Evolutionary conservation across 495 filamentous ascomycete species (phyloP), one percentile per base, ranked within the genome.

Genomic region (Bacidia rubella): DNA sequence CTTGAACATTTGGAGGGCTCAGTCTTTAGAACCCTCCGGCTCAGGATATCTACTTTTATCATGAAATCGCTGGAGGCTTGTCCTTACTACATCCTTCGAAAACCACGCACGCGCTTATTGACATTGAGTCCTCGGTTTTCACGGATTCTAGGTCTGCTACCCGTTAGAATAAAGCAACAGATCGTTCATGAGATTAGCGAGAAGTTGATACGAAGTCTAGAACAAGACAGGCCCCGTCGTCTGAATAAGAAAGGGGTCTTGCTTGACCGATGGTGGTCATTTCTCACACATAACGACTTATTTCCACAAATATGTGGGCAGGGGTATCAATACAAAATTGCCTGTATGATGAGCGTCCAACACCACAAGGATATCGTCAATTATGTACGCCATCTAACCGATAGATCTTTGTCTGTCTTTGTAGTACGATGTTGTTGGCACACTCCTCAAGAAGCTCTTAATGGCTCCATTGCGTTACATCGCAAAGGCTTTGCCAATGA

Each of bases 331-430:
- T 47, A 11, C 15, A 15, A 21, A 35, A 49, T 57, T 22, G 35
- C 52, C 25, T 24, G 32, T 20, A 40, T 49, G 35, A 25, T 57
- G 25, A 20, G 26, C n/a, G 4, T 15, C 1, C 26, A 49, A 11
- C 2, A 11, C 11, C 22, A 27, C 15, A 17, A 40, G 11, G 24
- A 43, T 10, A 29, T 41, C 24, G 48, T 25, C 26, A 20, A 27
- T 7, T 58, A 51, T 24, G 19, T 55, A 32, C 47, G 11, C n/a
- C 52, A 55, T 40, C n/a, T 49, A 1, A n/a, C 44, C 39, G 41
- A 51, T n/a, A 25, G 15, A n/a, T 11, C 54, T 1, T 51, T 19
- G 20, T 52, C 47, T 11, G 12, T 19, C 11, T 58, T 58, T 38
- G 27, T 58, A 3, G 45, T 55, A 17, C 47, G 26, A 19, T 42